Evolutionary conservation across 1,284 basidiomycete genomes (phyloP), one percentile per base, ranked within the genome.

Genomic region (Grifola frondosa): DNA sequence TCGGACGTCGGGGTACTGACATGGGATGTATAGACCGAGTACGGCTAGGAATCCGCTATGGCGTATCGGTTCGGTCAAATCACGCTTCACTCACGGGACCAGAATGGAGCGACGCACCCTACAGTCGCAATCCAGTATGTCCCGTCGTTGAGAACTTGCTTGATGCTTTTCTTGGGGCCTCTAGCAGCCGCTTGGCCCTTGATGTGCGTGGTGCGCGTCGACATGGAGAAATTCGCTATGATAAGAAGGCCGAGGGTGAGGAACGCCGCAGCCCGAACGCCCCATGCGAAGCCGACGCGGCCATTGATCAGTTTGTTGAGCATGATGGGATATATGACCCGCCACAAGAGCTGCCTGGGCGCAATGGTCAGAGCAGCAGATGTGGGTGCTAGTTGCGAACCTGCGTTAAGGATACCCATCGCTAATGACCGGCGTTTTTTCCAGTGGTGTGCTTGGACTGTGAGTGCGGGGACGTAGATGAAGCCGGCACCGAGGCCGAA

Each of bases 401-500:
- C 10, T 37, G 61, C 57, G 26, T 67, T 57, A 11, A 55, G 49
- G 31, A 57, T 39, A 19, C 54, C 56, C 40, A 54, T 52, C 5
- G 53, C 54, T 8, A 55, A 39, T 2, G 52, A 43, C 2, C 53
- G 35, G 13, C 42, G 40, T 4, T 41, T 36, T 20, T 35, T 32
- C 47, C 46, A 58, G 29, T 56, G 40, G 24, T 50, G 49, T 12
- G 49, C 42, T 38, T 47, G 47, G 10, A 46, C 28, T 2, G 47
- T 42, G 19, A 56, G 17, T 4, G 47, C 41, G 21, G 56, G 56
- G 3, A 54, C 20, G 33, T 54, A 52, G 34, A 61, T 73, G 22
- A 76, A 41, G 0, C 69, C 70, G 30, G 75, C 49, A 9, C 69
- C 71, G 47, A 78, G 69, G 15, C 61, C 52, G 3, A 76, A 49